Conservation (phyloP, 1,284 basidiomycete species). For the Pseudozyma flocculosa region DNA sequence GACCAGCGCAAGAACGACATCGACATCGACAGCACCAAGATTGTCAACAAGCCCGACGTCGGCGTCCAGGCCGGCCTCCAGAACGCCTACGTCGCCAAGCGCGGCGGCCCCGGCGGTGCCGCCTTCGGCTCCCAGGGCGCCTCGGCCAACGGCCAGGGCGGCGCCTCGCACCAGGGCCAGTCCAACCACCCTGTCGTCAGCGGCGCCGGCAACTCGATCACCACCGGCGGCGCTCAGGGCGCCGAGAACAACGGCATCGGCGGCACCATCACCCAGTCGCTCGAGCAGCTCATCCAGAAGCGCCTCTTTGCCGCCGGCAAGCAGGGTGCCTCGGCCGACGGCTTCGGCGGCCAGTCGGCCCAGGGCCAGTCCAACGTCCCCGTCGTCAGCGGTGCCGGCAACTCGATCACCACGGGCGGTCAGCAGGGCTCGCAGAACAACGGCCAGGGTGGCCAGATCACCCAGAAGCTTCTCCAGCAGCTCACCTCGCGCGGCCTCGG, state of each 20-base stretch:
- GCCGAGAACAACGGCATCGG: slow-evolving; percentile 12
- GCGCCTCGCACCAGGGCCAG: slow-evolving; percentile 13
- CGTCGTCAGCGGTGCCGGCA: slow-evolving; percentile 6
- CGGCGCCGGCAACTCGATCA: slow-evolving; percentile 15
- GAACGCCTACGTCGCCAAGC: too few species aligned
- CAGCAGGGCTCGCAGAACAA: slow-evolving; percentile 3
- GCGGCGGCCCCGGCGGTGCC: not conserved
- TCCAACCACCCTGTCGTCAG: slow-evolving; percentile 11
- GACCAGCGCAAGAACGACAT: not conserved
- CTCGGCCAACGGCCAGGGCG: slow-evolving; percentile 14
- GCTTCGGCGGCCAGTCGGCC: slow-evolving; percentile 5
- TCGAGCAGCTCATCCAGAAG: slow-evolving; percentile 8
- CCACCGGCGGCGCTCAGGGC: slow-evolving; percentile 12
- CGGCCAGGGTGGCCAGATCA: slow-evolving; percentile 5
- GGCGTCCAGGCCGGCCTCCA: too few species aligned
- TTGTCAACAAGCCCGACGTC: not conserved
- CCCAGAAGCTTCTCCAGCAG: slow-evolving; percentile 1
- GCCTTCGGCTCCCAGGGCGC: slow-evolving; percentile 9
- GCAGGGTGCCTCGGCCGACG: slow-evolving; percentile 18
- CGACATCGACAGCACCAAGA: not conserved
- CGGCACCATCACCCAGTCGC: slow-evolving; percentile 8
- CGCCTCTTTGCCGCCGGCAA: slow-evolving; percentile 7
- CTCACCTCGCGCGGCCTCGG: not conserved
- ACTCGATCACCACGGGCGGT: slow-evolving; percentile 8
- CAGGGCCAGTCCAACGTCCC: slow-evolving; percentile 6